Evolutionary conservation across 805 yeast species (phyloP).

Genomic region (Millerago galiae): DNA sequence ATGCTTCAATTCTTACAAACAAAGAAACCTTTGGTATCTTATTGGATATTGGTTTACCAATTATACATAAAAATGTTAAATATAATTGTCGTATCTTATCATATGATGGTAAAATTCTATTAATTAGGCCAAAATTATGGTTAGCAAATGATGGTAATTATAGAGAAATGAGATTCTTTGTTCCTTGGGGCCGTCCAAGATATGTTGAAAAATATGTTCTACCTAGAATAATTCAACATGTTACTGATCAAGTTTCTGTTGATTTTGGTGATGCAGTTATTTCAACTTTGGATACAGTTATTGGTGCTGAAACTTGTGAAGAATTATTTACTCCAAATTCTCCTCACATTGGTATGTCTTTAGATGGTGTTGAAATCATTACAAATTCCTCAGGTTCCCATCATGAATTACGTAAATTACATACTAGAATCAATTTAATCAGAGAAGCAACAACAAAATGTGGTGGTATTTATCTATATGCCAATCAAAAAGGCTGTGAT

Average conservation of each 20-base stretch:
- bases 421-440: slow-evolving; percentile 78
- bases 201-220: slow-evolving; percentile 66
- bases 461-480: slow-evolving; percentile 90
- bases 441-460: slow-evolving; percentile 91
- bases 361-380: slow-evolving; percentile 96
- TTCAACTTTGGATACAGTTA: slow-evolving; percentile 74
- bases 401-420: slow-evolving; percentile 86
- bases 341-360: slow-evolving; percentile 85
- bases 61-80: slow-evolving; percentile 77
- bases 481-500: slow-evolving; percentile 97
- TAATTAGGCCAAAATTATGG: slow-evolving; percentile 89
- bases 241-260: slow-evolving; percentile 63
- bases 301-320: slow-evolving; percentile 99
- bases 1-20: slow-evolving; percentile 63
- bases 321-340: slow-evolving; percentile 95
- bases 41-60: slow-evolving; percentile 93
- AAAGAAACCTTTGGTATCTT: slow-evolving; percentile 70
- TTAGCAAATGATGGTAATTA: slow-evolving; percentile 97
- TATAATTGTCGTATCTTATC: slow-evolving; percentile 90
- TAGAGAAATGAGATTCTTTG: slow-evolving; percentile 94
- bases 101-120: slow-evolving; percentile 66
- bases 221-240: slow-evolving; percentile 60
- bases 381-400: slow-evolving; percentile 98
- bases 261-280: slow-evolving; percentile 89
- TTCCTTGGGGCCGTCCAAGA: slow-evolving; percentile 85